Percentiles rank a stretch among this genome's conserved stretches.
Evolutionary conservation across 495 filamentous ascomycete species (phyloP).

Genomic region (Letharia columbiana): DNA sequence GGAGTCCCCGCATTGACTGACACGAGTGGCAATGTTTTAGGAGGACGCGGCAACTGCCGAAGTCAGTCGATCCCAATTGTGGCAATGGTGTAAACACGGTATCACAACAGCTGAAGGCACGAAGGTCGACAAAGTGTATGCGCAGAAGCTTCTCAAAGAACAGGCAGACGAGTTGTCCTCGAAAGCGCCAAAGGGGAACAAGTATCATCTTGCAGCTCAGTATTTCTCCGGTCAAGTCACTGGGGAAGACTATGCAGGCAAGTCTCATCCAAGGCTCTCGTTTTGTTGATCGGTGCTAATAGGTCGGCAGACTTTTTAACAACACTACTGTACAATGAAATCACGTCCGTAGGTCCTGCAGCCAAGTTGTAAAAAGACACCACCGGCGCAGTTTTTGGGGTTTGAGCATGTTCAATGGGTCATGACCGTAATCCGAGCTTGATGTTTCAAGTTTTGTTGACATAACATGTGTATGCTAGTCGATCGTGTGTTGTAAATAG

Average conservation of each 20-base stretch:
- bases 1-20: constrained; percentile 6
- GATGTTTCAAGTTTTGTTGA: not conserved
- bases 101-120: constrained; percentile 82
- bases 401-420: not conserved
- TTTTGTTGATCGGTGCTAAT: constrained; percentile 13
- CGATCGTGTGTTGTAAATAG: constrained; percentile 2
- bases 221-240: constrained; percentile 93
- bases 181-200: constrained; percentile 81
- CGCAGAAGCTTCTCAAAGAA: constrained; percentile 78
- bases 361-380: constrained; percentile 60
- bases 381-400: not conserved
- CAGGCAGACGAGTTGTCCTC: constrained; percentile 65
- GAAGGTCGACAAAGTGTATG: constrained; percentile 85
- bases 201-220: constrained; percentile 79
- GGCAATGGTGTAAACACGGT: constrained; percentile 91
- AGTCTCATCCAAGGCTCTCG: not conserved
- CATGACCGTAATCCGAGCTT: not conserved
- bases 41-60: constrained; percentile 98
- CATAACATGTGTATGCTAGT: not conserved
- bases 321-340: constrained; percentile 90
- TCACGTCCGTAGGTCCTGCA: constrained; percentile 73
- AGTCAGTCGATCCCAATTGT: constrained; percentile 83
- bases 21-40: constrained; percentile 28
- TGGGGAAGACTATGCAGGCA: constrained; percentile 48
- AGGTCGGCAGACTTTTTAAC: constrained; percentile 98